Percentiles rank a stretch among this genome's conserved stretches.
Evolutionary conservation across 2,329 filamentous ascomycete species (phyloP).

Genomic region (Hypoxylon sp.): DNA sequence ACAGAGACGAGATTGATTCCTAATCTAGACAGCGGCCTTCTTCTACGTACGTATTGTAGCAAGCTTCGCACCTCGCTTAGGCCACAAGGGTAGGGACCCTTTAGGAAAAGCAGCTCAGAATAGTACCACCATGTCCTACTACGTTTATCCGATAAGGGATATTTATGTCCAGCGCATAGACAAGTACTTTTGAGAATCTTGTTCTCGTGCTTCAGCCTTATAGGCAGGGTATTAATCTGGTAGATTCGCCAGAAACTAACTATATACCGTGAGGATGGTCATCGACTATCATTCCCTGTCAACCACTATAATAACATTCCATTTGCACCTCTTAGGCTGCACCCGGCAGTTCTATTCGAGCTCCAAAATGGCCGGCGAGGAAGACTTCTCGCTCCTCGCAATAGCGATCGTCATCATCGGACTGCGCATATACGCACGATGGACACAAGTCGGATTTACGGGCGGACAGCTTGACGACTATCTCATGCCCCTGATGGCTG

Average conservation of each 20-base stretch:
- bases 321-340: neutral
- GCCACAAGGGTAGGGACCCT: neutral
- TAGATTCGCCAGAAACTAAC: neutral
- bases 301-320: neutral
- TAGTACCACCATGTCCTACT: neutral
- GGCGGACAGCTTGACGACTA: slow-evolving; percentile 48
- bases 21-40: neutral
- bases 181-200: neutral
- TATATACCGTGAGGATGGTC: neutral
- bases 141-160: neutral
- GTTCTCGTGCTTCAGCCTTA: neutral
- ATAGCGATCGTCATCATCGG: slow-evolving; percentile 36
- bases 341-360: neutral
- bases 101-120: neutral
- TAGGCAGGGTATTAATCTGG: neutral
- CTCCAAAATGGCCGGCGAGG: neutral
- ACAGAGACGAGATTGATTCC: neutral
- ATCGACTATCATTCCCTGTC: neutral
- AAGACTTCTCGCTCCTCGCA: slow-evolving; percentile 11
- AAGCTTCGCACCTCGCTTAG: neutral
- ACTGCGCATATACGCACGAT: slow-evolving; percentile 43
- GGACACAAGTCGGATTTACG: slow-evolving; percentile 38
- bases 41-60: neutral
- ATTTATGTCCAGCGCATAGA: neutral
- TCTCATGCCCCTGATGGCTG: slow-evolving; percentile 45